These are phyloP conservation scores for Stephania yunnanensis DNA, from an alignment of 164 flowering plant species.

Conservation along the genomic window DNA sequence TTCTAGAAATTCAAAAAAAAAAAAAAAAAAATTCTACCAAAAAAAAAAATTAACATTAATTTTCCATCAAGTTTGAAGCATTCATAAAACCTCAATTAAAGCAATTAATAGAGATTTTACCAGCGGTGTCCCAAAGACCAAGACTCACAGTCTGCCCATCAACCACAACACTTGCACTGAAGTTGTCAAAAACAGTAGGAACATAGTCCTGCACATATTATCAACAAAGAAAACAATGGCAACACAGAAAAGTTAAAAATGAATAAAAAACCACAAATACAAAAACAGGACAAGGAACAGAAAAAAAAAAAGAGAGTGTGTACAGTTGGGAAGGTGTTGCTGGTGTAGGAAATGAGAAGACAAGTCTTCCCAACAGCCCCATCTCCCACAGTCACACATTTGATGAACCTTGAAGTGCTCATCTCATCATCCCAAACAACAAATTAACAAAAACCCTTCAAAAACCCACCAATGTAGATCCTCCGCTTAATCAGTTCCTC, in stretches of 20 bases:
- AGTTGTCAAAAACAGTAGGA: constrained; percentile 69
- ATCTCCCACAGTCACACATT: constrained; percentile 75
- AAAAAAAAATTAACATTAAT: not conserved
- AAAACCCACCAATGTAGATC: not conserved
- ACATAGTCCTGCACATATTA: constrained; percentile 46
- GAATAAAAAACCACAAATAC: not conserved
- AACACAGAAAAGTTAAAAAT: constrained; percentile 4
- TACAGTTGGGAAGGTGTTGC: constrained; percentile 73
- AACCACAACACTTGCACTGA: constrained; percentile 60
- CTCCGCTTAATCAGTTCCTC: not conserved
- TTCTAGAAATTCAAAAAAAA: not conserved
- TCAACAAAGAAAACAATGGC: constrained; percentile 2
- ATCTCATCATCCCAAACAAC: constrained; percentile 18
- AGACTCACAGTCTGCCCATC: constrained; percentile 54
- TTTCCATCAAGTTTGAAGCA: not conserved
- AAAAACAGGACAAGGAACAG: not conserved
- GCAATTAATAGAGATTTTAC: constrained; percentile 24
- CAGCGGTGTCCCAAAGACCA: constrained; percentile 78
- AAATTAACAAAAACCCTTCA: not conserved
- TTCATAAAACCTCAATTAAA: not conserved
- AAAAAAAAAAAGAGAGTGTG: not conserved
- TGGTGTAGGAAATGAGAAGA: constrained; percentile 68
- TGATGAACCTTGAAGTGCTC: constrained; percentile 53
- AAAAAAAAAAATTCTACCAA: too few species aligned
- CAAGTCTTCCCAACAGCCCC: constrained; percentile 80